Base-by-base conservation (phyloP, 176 grass and related monocot genomes). In the Oropetium thomaeum region DNA sequence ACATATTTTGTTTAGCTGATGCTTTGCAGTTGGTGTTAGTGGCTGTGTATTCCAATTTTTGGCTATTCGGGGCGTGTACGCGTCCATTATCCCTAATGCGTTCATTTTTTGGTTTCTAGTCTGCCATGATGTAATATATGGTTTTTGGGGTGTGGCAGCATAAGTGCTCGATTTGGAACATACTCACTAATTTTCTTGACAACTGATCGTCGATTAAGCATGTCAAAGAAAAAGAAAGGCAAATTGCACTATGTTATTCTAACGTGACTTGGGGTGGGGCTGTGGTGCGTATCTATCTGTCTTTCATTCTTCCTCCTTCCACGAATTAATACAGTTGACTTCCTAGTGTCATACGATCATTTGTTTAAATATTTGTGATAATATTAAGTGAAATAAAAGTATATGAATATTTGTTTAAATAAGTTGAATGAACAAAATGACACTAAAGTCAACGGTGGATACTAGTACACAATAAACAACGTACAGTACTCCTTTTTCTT, bases 141-240 rank as follows among this genome's bases (percentile, higher is more conserved):
- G 28, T 82, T 82, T 82, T 82, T 83, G 71, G n/a, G 62, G 72
- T 62, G 54, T 76, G 73, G 73, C 57, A 44, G 55, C 72, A 49
- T 53, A 70, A 42, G 42, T 33, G 33, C 34, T 52, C 52, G 40
- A 47, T 66, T 66, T 29, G n/a, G 39, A 28, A 68, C 14, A 20
- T 32, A 43, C 51, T 22, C 41, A 83, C 42, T 32, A 40, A 52
- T 83, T 69, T 69, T 16, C 31, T 83, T 39, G 7, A 17, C 31
- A 49, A 9, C 51, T 17, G 62, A 10, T 75, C 13, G 53, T 65
- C 22, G 7, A 17, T 67, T 28, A 40, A 48, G 14, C 25, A 20
- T 22, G 22, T 8, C 59, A 38, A 11, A n/a, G n/a, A n/a, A 51
- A 2, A 8, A 44, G 7, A 34, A 45, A 10, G 8, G 8, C 7